phyloP scores from a whole-genome alignment of 2,329 filamentous ascomycete species.

The Botrytis sinoallii region DNA sequence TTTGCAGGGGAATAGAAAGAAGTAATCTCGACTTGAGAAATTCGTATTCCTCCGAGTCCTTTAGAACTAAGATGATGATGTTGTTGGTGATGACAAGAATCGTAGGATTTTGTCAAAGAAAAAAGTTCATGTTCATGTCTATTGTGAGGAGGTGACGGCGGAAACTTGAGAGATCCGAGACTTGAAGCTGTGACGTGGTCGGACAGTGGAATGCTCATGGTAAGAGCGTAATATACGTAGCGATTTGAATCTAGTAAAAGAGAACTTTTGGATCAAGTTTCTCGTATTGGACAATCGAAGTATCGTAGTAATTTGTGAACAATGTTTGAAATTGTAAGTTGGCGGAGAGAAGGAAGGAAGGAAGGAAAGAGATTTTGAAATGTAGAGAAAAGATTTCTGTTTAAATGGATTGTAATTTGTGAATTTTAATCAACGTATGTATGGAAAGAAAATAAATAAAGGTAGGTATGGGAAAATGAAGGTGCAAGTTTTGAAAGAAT shows the following conservation, averaged over 20 bases:
- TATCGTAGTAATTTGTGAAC: neutral
- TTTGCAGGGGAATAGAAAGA: conserved; percentile 11
- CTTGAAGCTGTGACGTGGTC: neutral
- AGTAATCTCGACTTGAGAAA: conserved; percentile 6
- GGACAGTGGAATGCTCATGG: conserved; percentile 15
- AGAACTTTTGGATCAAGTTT: neutral
- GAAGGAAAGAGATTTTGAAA: neutral
- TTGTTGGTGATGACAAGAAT: neutral
- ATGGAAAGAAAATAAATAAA: neutral
- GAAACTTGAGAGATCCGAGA: conserved; percentile 12
- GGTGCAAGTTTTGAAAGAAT: neutral
- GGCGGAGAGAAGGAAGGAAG: neutral
- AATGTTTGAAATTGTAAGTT: neutral
- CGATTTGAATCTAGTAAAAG: neutral
- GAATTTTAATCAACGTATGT: neutral
- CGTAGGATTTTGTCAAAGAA: neutral
- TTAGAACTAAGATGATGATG: neutral
- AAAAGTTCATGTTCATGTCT: conserved; percentile 9
- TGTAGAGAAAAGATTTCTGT: neutral
- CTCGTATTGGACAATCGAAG: neutral
- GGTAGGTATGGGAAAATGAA: neutral
- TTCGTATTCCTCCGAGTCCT: neutral
- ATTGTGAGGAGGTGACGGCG: conserved; percentile 8
- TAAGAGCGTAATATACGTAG: neutral
- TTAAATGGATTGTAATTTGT: neutral